These are phyloP conservation scores for Luffa aegyptiaca DNA, from an alignment of 306 rosid genomes.

Conservation along the genomic window DNA sequence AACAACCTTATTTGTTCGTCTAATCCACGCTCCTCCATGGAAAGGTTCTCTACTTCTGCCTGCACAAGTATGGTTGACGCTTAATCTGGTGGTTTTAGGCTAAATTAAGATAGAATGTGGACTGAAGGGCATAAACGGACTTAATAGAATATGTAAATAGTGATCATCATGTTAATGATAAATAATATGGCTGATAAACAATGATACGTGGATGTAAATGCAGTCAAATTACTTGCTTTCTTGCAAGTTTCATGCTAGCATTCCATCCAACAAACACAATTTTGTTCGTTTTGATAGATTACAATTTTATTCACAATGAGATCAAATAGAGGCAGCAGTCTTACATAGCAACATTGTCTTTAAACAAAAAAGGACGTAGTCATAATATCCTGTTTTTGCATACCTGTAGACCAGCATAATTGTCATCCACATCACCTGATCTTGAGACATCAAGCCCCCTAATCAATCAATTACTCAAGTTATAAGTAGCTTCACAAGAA, in stretches of 20 bases:
- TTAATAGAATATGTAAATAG: neutral
- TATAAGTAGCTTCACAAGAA: constrained; percentile 13
- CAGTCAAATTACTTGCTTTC: neutral
- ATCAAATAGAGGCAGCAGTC: neutral
- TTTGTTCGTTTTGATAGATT: neutral
- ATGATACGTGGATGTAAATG: neutral
- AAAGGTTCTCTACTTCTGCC: constrained; percentile 83
- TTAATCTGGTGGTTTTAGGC: neutral
- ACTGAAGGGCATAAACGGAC: neutral
- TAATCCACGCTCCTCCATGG: constrained; percentile 52
- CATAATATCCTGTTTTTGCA: constrained; percentile 12
- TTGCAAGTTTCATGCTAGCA: neutral
- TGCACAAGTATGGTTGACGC: constrained; percentile 21
- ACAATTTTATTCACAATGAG: neutral
- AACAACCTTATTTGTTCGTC: constrained; percentile 82
- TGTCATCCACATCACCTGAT: constrained; percentile 73
- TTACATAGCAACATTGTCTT: neutral
- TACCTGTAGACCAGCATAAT: constrained; percentile 78
- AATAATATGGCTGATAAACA: neutral
- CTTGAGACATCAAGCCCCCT: constrained; percentile 85
- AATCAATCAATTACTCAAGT: constrained; percentile 24
- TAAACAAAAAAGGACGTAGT: neutral
- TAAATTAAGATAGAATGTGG: neutral
- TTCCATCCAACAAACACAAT: neutral
- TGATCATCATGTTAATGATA: neutral